A percentile compares a stretch with the other conserved stretches of the same genome.
phyloP scores from a whole-genome alignment of 2,329 filamentous ascomycete genomes.

The Colletotrichum lentis region DNA sequence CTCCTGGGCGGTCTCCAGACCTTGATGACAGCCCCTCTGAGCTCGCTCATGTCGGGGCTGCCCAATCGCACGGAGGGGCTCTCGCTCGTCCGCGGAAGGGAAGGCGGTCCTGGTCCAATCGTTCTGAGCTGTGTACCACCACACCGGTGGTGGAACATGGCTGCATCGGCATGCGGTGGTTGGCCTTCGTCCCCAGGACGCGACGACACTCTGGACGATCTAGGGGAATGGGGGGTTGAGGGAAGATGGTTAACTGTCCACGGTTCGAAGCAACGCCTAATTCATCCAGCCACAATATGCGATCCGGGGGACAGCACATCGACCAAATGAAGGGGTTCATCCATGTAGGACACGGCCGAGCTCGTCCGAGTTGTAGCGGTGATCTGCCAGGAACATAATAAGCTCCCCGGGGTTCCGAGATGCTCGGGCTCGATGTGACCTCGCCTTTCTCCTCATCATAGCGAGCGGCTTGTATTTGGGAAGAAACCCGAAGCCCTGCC shows the following conservation, averaged over 20 bases:
- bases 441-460: neutral
- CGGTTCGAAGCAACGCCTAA: neutral
- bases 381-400: conserved; percentile 7
- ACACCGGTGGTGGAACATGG: conserved; percentile 9
- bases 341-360: neutral
- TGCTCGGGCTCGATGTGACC: neutral
- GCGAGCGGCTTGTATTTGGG: neutral
- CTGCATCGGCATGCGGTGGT: conserved; percentile 10
- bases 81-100: neutral
- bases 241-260: neutral
- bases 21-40: neutral
- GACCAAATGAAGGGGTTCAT: neutral
- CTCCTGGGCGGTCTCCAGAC: neutral
- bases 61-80: neutral
- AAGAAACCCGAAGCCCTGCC: too few species aligned
- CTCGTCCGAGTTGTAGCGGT: neutral
- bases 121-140: neutral
- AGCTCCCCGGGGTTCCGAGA: neutral
- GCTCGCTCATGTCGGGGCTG: conserved; percentile 1
- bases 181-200: neutral
- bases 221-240: neutral
- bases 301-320: neutral
- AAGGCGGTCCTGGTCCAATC: neutral
- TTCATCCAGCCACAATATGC: conserved; percentile 6
- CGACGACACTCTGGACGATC: conserved; percentile 5